Evolutionary conservation across 768 basidiomycete species (phyloP).

Genomic region (Candolleomyces eurysporus): DNA sequence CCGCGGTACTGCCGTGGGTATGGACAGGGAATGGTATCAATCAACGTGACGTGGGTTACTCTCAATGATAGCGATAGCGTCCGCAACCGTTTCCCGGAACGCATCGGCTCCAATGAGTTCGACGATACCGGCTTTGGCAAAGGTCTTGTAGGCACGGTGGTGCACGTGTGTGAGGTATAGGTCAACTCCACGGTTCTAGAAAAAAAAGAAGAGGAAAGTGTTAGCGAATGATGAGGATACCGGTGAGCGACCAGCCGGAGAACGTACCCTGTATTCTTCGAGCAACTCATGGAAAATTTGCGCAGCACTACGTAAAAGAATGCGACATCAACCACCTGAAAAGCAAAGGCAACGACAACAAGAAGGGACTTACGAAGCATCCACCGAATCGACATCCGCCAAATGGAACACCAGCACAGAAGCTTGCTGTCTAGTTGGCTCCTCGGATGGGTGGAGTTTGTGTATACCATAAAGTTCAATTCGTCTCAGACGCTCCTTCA

Average conservation of each 20-base stretch:
- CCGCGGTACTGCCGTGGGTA: too few species aligned
- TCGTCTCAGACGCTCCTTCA: constrained; percentile 84
- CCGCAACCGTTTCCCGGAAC: constrained; percentile 48
- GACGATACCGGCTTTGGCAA: constrained; percentile 50
- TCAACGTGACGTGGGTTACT: not conserved
- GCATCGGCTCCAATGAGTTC: constrained; percentile 47
- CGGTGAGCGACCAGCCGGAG: too few species aligned
- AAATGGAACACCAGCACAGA: constrained; percentile 87
- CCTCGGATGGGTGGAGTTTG: constrained; percentile 86
- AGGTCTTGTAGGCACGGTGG: constrained; percentile 35
- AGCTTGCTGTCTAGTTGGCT: constrained; percentile 71
- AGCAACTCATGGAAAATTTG: constrained; percentile 81
- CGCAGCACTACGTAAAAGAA: constrained; percentile 52
- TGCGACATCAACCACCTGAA: constrained; percentile 6
- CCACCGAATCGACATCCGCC: constrained; percentile 86
- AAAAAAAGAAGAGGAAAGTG: not conserved
- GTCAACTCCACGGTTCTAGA: constrained; percentile 47
- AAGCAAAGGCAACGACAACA: not conserved
- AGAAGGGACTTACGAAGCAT: constrained; percentile 76
- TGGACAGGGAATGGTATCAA: too few species aligned
- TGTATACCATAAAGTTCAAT: constrained; percentile 86
- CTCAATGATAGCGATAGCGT: constrained; percentile 47
- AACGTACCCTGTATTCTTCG: constrained; percentile 69
- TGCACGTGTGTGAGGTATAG: constrained; percentile 53
- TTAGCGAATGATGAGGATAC: not conserved